phyloP scores from a whole-genome alignment of 2,329 filamentous ascomycete species.

The Tolypocladium sp. region DNA sequence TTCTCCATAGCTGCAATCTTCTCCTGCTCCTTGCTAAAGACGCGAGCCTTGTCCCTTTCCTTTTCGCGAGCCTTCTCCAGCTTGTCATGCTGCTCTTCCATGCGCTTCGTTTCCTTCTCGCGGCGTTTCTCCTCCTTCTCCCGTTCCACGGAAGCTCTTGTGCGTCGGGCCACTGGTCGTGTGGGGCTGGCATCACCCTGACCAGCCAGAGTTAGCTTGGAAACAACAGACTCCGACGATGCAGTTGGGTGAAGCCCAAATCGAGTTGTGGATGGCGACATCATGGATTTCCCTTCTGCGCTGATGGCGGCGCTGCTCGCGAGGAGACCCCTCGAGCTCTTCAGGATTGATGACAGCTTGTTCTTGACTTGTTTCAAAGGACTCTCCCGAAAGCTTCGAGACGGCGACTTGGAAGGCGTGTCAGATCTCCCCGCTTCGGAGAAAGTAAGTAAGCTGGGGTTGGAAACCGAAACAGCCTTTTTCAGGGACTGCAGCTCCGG shows the following conservation, averaged over 20 bases:
- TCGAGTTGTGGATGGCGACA: slow-evolving; percentile 43
- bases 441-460: slow-evolving; percentile 42
- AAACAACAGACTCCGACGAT: slow-evolving; percentile 39
- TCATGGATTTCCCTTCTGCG: slow-evolving; percentile 50
- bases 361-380: slow-evolving; percentile 88
- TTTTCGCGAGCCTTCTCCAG: slow-evolving; percentile 61
- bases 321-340: slow-evolving; percentile 77
- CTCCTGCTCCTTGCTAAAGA: slow-evolving; percentile 50
- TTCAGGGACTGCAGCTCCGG: slow-evolving; percentile 29
- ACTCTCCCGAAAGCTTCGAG: slow-evolving; percentile 55
- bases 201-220: slow-evolving; percentile 9
- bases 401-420: slow-evolving; percentile 47
- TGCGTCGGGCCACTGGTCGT: slow-evolving; percentile 35
- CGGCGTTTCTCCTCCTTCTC: slow-evolving; percentile 57
- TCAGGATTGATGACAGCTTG: slow-evolving; percentile 83
- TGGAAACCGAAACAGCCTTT: slow-evolving; percentile 54
- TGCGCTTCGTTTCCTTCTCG: slow-evolving; percentile 54
- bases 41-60: slow-evolving; percentile 58
- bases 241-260: slow-evolving; percentile 32
- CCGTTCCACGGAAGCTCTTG: slow-evolving; percentile 50
- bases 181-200: slow-evolving; percentile 28
- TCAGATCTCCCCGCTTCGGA: slow-evolving; percentile 29
- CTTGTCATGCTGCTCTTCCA: slow-evolving; percentile 51
- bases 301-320: slow-evolving; percentile 63
- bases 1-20: slow-evolving; percentile 43